Evolutionary conservation across 2,329 filamentous ascomycete genomes (phyloP).

Genomic region (Ramichloridium luteum): DNA sequence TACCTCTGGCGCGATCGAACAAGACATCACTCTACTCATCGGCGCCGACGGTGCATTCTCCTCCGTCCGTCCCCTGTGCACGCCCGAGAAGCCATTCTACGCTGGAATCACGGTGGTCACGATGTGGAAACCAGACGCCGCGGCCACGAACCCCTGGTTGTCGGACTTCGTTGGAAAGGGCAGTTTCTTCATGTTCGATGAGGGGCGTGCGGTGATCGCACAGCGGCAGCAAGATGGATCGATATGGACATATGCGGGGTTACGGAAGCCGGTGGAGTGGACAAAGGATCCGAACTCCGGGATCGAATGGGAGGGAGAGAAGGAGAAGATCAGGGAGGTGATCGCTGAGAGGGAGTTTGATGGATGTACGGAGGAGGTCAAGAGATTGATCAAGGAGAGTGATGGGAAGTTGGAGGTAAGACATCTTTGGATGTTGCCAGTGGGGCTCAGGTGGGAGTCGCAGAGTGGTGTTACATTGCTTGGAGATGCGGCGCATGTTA

Average conservation of each 20-base stretch:
- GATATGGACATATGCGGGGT: slow-evolving; percentile 11
- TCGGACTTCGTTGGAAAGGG: slow-evolving; percentile 25
- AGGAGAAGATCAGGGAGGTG: slow-evolving; percentile 24
- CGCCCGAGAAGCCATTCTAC: slow-evolving; percentile 24
- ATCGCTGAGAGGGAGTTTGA: slow-evolving; percentile 26
- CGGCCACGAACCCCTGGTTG: slow-evolving; percentile 16
- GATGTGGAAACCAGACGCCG: slow-evolving; percentile 8
- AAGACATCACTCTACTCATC: slow-evolving; percentile 31
- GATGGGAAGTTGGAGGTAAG: slow-evolving; percentile 14
- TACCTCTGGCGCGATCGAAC: slow-evolving; percentile 23
- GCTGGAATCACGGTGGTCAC: slow-evolving; percentile 13
- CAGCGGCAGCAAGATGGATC: slow-evolving; percentile 18
- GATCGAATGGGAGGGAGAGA: slow-evolving; percentile 22
- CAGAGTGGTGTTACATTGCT: slow-evolving; percentile 28
- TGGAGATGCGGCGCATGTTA: slow-evolving; percentile 31
- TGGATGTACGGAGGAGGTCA: slow-evolving; percentile 34
- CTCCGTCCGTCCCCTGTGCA: slow-evolving; percentile 26
- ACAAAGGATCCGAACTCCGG: slow-evolving; percentile 5
- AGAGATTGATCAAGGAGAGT: slow-evolving; percentile 15
- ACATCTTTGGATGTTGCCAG: slow-evolving; percentile 29
- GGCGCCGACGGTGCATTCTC: slow-evolving; percentile 35
- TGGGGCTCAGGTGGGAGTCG: slow-evolving; percentile 28
- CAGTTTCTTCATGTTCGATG: slow-evolving; percentile 18
- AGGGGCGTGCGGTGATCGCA: slow-evolving; percentile 18
- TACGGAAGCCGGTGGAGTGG: slow-evolving; percentile 11